phyloP scores from a whole-genome alignment of 177 flowering plant species.

The Vitis hybrid region DNA sequence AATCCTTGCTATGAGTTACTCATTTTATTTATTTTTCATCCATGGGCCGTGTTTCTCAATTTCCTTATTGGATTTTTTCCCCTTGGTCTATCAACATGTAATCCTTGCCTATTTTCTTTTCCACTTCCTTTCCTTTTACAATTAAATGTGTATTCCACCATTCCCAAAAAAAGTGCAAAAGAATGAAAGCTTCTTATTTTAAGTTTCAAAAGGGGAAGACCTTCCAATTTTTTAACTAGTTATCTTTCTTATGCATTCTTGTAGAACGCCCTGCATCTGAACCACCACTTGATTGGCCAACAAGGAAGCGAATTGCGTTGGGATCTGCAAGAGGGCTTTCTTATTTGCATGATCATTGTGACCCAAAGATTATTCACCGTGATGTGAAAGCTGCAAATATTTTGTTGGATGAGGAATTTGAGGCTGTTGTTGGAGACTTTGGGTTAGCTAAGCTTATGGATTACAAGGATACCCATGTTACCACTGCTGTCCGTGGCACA shows the following conservation, averaged over 20 bases:
- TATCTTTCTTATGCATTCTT: slow-evolving; percentile 7
- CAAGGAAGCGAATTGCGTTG: slow-evolving; percentile 62
- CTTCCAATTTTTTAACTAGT: neutral
- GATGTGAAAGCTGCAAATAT: slow-evolving; percentile 82
- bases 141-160: too few species aligned
- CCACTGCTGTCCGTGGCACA: slow-evolving; percentile 77
- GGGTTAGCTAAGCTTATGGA: slow-evolving; percentile 78
- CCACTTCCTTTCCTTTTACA: too few species aligned
- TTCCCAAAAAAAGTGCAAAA: too few species aligned
- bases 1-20: neutral
- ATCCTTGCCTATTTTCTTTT: too few species aligned
- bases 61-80: neutral
- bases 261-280: slow-evolving; percentile 58
- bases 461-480: slow-evolving; percentile 79
- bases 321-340: slow-evolving; percentile 82
- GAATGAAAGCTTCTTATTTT: neutral
- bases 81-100: too few species aligned
- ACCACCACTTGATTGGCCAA: slow-evolving; percentile 71
- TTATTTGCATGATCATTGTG: slow-evolving; percentile 78
- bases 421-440: slow-evolving; percentile 81
- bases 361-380: slow-evolving; percentile 78
- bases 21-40: neutral
- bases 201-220: neutral
- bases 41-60: neutral
- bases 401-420: slow-evolving; percentile 74